phyloP scores from a whole-genome alignment of 805 yeast genomes.

The Ascoidea asiatica region DNA sequence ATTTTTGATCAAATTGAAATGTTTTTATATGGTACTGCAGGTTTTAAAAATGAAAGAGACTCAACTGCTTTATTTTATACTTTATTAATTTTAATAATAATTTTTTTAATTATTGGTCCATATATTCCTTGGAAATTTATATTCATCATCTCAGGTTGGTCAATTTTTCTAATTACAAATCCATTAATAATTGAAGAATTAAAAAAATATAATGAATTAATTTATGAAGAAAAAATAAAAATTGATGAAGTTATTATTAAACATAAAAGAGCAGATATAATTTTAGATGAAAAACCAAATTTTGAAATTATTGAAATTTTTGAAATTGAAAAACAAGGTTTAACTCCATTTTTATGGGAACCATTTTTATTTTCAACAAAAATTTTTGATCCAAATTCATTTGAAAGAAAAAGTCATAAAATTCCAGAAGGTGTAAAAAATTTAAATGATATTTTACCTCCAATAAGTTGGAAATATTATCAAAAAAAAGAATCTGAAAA shows the following conservation, averaged over 20 bases:
- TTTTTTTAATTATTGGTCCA: slow-evolving; percentile 20
- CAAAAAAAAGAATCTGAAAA: not conserved
- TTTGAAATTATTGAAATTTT: slow-evolving; percentile 55
- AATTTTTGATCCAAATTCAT: slow-evolving; percentile 39
- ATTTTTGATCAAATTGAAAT: slow-evolving; percentile 37
- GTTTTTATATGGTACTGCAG: slow-evolving; percentile 47
- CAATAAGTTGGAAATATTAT: slow-evolving; percentile 56
- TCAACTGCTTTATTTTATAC: slow-evolving; percentile 48
- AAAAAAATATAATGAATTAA: slow-evolving; percentile 11
- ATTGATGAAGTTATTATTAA: slow-evolving; percentile 20
- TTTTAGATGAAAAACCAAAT: slow-evolving; percentile 61
- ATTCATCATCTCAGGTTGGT: slow-evolving; percentile 49
- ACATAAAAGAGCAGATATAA: slow-evolving; percentile 33
- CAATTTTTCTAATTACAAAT: slow-evolving; percentile 35
- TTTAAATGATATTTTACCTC: slow-evolving; percentile 48
- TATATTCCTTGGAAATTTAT: slow-evolving; percentile 54
- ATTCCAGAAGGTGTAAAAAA: slow-evolving; percentile 53
- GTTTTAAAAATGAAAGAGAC: slow-evolving; percentile 54
- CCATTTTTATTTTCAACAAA: slow-evolving; percentile 41
- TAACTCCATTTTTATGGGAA: slow-evolving; percentile 48
- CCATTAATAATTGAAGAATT: slow-evolving; percentile 32
- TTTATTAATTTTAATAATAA: slow-evolving; percentile 18
- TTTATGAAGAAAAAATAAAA: slow-evolving; percentile 17
- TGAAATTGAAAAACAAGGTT: slow-evolving; percentile 58
- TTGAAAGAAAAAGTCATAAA: slow-evolving; percentile 29